Evolutionary conservation across 768 basidiomycete species (phyloP), one percentile per base, ranked within the genome.

Genomic region (Leccinum obscurum): DNA sequence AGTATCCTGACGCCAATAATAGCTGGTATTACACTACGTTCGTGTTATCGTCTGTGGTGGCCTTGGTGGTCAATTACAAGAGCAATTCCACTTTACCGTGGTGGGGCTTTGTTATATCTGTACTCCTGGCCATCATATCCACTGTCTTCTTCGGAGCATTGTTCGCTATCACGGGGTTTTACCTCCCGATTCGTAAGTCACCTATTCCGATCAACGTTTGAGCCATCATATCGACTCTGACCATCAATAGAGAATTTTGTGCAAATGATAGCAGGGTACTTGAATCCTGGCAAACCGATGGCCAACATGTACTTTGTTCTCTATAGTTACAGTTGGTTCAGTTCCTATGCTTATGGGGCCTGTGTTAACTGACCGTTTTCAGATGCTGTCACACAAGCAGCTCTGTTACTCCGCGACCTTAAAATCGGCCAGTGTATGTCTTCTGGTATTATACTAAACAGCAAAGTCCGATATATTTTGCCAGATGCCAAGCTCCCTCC

Each of bases 401-500:
- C 72, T 55, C 75, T 81, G 1, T 74, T 87, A 20, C 79, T 85
- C 46, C 78, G 83, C 20, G 86, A 87, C 65, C 75, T 87, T 10
- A 88, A 86, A 68, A 80, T 70, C 24, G 65, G 57, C 59, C 70
- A 68, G 63, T 70, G 69, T 67, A 60, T 4, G 59, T 37, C 15
- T 52, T 39, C 14, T 6, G 2, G 20, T 6, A 14, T 26, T 53
- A 15, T 6, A 51, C 9, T 26, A 5, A 24, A 71, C 68, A 76
- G 75, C 35, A 78, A 79, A 68, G 76, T 80, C 65, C 78, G 4
- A 64, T 35, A n/a, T 11, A 9, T 52, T 6, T n/a, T 51, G 0
- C 49, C 44, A 73, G 72, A 75, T 56, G 62, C 80, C 26, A 88
- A 88, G 73, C 78, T 88, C 50, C 84, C 86, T 39, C 87, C 87